A percentile compares a stretch with the other conserved stretches of the same genome.
These are phyloP conservation scores for Saitozyma sp. DNA, from an alignment of 768 basidiomycete species.

Conservation along the genomic window DNA sequence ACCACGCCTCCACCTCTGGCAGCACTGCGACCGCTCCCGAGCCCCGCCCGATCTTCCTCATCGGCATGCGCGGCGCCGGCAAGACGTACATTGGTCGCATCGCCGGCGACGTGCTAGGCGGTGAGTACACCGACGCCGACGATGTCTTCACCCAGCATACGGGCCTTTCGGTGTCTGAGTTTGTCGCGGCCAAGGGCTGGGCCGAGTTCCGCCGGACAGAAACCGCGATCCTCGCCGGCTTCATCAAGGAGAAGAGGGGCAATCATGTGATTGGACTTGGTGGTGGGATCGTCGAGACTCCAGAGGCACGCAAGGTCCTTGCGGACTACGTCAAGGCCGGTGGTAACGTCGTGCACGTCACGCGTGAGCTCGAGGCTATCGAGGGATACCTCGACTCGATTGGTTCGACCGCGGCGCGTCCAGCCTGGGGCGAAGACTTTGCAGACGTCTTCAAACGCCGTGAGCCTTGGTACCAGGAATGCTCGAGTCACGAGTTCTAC, in stretches of 20 bases:
- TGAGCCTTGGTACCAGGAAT: conserved; percentile 81
- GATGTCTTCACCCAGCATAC: conserved; percentile 68
- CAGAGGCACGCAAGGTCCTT: conserved; percentile 70
- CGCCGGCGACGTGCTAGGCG: conserved; percentile 70
- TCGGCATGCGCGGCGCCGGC: conserved; percentile 96
- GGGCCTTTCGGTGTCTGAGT: conserved; percentile 66
- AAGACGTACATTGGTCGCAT: conserved; percentile 84
- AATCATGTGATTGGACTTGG: conserved; percentile 84
- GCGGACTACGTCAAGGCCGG: conserved; percentile 62
- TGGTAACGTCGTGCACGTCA: conserved; percentile 81
- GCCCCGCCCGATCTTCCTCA: conserved; percentile 62
- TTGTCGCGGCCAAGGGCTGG: conserved; percentile 84
- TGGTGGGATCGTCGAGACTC: conserved; percentile 89
- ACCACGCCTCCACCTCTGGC: conserved; percentile 56
- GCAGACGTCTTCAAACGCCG: conserved; percentile 80
- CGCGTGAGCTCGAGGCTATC: conserved; percentile 76
- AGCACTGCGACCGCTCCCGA: conserved; percentile 24
- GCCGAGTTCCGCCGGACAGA: conserved; percentile 83
- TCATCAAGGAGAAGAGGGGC: conserved; percentile 62
- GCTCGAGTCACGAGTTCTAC: conserved; percentile 77
- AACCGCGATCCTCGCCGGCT: conserved; percentile 65
- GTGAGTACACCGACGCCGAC: conserved; percentile 84
- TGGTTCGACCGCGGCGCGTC: conserved; percentile 68
- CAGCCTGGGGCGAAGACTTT: conserved; percentile 84
- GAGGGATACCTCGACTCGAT: conserved; percentile 68